A percentile compares a stretch with the other conserved stretches of the same genome.
Evolutionary conservation across 2,329 filamentous ascomycete species (phyloP).

Genomic region (Colletotrichum tropicale): DNA sequence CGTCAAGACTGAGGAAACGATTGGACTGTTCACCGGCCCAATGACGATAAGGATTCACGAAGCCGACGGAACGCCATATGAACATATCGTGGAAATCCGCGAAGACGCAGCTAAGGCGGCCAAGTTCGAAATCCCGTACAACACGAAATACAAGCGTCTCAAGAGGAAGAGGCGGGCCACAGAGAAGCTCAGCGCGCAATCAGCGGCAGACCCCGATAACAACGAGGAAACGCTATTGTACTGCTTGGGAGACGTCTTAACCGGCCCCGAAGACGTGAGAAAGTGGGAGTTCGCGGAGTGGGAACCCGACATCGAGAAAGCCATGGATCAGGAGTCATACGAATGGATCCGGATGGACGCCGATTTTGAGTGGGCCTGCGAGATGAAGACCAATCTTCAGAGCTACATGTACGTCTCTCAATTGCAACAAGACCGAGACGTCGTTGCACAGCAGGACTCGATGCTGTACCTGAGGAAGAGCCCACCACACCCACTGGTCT

Average conservation of each 20-base stretch:
- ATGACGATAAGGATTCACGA: conserved; percentile 99
- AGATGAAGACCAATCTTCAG: conserved; percentile 80
- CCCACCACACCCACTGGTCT: conserved; percentile 79
- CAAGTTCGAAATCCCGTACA: conserved; percentile 95
- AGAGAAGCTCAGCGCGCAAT: conserved; percentile 62
- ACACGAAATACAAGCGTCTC: conserved; percentile 97
- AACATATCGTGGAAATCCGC: conserved; percentile 96
- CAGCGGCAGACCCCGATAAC: conserved; percentile 53
- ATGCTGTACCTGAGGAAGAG: conserved; percentile 74
- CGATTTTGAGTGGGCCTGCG: conserved; percentile 97
- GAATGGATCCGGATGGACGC: conserved; percentile 99
- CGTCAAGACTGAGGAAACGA: conserved; percentile 71
- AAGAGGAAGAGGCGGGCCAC: conserved; percentile 70
- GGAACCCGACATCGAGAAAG: conserved; percentile 84
- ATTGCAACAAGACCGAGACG: conserved; percentile 94
- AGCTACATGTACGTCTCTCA: conserved; percentile 99
- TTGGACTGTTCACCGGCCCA: conserved; percentile 87
- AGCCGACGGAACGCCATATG: conserved; percentile 96
- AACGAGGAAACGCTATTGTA: conserved; percentile 87
- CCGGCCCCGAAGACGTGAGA: conserved; percentile 78
- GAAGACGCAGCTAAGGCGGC: conserved; percentile 75
- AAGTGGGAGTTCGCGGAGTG: conserved; percentile 90
- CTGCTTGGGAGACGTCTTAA: conserved; percentile 88
- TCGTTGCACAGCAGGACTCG: conserved; percentile 83
- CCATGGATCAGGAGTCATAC: conserved; percentile 95